These are phyloP conservation scores for Acarospora socialis DNA, from an alignment of 2,329 filamentous ascomycete genomes.

Conservation along the genomic window DNA sequence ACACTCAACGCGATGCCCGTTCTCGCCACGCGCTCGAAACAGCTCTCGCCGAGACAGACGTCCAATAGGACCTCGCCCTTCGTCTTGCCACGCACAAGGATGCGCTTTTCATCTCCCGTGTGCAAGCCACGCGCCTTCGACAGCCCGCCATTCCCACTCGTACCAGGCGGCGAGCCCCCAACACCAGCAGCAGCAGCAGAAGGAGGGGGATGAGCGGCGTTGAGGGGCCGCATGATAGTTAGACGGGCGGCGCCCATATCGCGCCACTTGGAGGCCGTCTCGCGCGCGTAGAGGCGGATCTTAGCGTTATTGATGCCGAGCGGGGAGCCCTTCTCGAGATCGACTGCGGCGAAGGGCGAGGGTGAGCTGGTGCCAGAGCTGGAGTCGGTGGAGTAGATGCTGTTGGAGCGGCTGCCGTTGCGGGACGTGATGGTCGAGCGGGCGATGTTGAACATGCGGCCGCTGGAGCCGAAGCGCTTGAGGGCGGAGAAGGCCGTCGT, in stretches of 20 bases:
- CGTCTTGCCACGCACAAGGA: conserved; percentile 61
- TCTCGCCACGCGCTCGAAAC: conserved; percentile 69
- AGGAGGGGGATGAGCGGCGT: conserved; percentile 30
- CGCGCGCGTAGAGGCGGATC: conserved; percentile 71
- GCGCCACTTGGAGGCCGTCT: conserved; percentile 67
- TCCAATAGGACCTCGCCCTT: conserved; percentile 58
- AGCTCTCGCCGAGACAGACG: conserved; percentile 68
- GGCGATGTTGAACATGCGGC: conserved; percentile 67
- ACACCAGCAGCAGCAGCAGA: conserved; percentile 31
- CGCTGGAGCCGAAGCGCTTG: conserved; percentile 60
- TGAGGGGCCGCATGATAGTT: conserved; percentile 69
- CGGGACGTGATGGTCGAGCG: conserved; percentile 56
- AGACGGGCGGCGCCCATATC: conserved; percentile 77
- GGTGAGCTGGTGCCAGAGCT: conserved; percentile 29
- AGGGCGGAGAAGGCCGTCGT: conserved; percentile 68
- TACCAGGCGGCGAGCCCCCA: conserved; percentile 38
- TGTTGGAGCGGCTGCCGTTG: conserved; percentile 40
- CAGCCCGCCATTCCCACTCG: no score
- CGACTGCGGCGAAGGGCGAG: conserved; percentile 42
- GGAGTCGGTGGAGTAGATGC: conserved; percentile 42
- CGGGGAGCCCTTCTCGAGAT: conserved; percentile 37
- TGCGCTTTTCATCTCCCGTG: conserved; percentile 86
- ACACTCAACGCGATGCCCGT: conserved; percentile 81
- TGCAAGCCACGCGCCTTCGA: conserved; percentile 5
- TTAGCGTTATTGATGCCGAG: conserved; percentile 66